A percentile compares a stretch with the other conserved stretches of the same genome.
Evolutionary conservation across 2,329 filamentous ascomycete species (phyloP).

Genomic region (Mariannaea elegans): DNA sequence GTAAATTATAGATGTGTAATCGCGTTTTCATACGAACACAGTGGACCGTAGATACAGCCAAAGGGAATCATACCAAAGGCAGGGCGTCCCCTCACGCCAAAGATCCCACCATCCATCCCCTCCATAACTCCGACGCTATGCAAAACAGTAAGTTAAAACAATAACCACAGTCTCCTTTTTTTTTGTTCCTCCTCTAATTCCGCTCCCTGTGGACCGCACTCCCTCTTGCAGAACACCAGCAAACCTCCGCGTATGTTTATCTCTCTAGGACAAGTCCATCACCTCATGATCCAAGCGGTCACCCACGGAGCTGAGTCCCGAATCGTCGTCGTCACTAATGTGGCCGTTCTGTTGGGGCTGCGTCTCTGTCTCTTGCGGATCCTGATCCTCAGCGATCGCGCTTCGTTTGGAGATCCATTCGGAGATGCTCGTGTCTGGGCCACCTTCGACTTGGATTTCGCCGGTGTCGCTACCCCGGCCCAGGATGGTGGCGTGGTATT

Average conservation of each 20-base stretch:
- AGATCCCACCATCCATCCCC: slow-evolving; percentile 10
- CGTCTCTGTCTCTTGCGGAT: slow-evolving; percentile 10
- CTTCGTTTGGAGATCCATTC: slow-evolving; percentile 49
- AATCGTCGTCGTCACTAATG: slow-evolving; percentile 53
- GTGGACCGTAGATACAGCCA: too few relatives aligned
- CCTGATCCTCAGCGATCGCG: slow-evolving; percentile 7
- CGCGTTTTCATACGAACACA: too few relatives aligned
- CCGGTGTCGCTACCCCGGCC: slow-evolving; percentile 77
- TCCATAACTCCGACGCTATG: slow-evolving; percentile 43
- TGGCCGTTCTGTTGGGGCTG: slow-evolving; percentile 36
- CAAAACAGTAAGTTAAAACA: slow-evolving; percentile 21
- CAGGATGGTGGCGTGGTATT: slow-evolving; percentile 85
- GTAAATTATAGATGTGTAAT: too few relatives aligned
- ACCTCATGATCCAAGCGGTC: slow-evolving; percentile 56
- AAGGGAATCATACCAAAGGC: too few relatives aligned
- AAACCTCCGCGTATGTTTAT: too few relatives aligned
- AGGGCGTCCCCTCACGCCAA: too few relatives aligned
- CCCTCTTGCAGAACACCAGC: too few relatives aligned
- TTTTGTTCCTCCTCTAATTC: background rate
- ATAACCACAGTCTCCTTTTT: background rate
- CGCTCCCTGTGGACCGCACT: background rate
- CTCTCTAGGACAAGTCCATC: slow-evolving; percentile 55
- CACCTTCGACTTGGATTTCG: slow-evolving; percentile 81
- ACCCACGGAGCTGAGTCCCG: slow-evolving; percentile 65
- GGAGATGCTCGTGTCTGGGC: slow-evolving; percentile 51